Evolutionary conservation across 179 eudicot species (phyloP).

Genomic region (Beta corolliflora): DNA sequence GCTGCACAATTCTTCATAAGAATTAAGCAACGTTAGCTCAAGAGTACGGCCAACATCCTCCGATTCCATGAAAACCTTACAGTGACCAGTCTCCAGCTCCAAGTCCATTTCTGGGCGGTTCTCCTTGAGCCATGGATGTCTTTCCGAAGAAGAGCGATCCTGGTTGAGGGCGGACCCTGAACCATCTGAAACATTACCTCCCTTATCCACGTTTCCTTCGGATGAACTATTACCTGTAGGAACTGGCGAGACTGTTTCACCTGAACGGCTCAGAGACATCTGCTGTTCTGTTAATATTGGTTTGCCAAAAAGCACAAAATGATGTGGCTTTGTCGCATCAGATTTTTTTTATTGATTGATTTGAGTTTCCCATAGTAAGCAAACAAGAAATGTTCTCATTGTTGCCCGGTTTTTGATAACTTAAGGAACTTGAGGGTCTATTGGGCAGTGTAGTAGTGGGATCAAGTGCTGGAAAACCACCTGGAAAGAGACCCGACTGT

Average conservation of each 20-base stretch:
- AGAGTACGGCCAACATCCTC: conserved; percentile 77
- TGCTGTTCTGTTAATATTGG: conserved; percentile 76
- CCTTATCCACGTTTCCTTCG: conserved; percentile 47
- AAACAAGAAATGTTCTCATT: conserved; percentile 51
- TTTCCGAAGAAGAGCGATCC: conserved; percentile 50
- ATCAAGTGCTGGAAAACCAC: conserved; percentile 44
- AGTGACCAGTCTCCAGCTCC: conserved; percentile 62
- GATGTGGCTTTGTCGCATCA: conserved; percentile 39
- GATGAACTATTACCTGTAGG: conserved; percentile 45
- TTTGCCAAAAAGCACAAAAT: conserved; percentile 73
- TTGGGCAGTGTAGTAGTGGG: conserved; percentile 29
- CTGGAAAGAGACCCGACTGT: conserved; percentile 54
- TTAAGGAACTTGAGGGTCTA: conserved; percentile 31
- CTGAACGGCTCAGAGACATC: conserved; percentile 51
- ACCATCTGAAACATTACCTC: conserved; percentile 51
- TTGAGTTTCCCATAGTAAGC: conserved; percentile 55
- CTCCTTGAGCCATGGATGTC: conserved; percentile 37
- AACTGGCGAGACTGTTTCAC: conserved; percentile 37
- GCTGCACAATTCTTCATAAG: conserved; percentile 61
- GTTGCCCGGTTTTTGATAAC: conserved; percentile 33
- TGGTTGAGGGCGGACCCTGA: conserved; percentile 67
- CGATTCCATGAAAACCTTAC: conserved; percentile 75
- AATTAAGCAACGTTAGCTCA: conserved; percentile 49
- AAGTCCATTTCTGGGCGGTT: conserved; percentile 40
- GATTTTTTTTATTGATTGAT: conserved; percentile 35